Conservation (phyloP, 768 basidiomycete genomes). For the Dioszegia hungarica region DNA sequence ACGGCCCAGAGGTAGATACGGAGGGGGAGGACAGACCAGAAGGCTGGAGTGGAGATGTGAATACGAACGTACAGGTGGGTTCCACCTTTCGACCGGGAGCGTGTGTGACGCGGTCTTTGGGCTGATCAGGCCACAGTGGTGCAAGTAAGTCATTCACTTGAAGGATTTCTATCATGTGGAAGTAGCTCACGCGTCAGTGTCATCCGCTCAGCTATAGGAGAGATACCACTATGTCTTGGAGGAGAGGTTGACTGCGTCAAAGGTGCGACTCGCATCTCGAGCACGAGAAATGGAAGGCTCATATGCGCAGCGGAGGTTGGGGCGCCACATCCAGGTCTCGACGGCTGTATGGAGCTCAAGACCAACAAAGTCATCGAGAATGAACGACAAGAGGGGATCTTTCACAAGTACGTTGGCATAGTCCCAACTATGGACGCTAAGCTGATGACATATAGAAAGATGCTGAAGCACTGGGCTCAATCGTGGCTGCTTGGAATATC, state of each 20-base stretch:
- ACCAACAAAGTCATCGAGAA: constrained; percentile 47
- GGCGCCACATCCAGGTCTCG: constrained; percentile 33
- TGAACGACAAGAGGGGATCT: constrained; percentile 38
- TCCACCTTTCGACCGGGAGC: not conserved
- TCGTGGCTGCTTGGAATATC: constrained; percentile 49
- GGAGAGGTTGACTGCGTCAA: constrained; percentile 50
- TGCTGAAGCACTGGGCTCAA: constrained; percentile 51
- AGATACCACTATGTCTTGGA: constrained; percentile 44
- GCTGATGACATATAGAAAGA: constrained; percentile 33
- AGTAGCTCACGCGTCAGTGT: constrained; percentile 26
- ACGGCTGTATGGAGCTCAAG: constrained; percentile 46
- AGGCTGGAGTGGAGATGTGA: constrained; percentile 47
- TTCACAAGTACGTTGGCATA: constrained; percentile 35
- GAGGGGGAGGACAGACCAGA: constrained; percentile 12
- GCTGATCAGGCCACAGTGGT: constrained; percentile 32
- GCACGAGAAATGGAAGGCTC: not conserved
- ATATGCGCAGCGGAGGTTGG: constrained; percentile 21
- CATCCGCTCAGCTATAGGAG: constrained; percentile 43
- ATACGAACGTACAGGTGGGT: constrained; percentile 46
- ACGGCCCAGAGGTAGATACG: not conserved
- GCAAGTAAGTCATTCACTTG: constrained; percentile 27
- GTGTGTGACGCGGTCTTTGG: not conserved
- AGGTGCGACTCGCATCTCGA: constrained; percentile 15
- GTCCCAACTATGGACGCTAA: not conserved
- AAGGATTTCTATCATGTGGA: not conserved